Evolutionary conservation across 805 yeast genomes (phyloP), one percentile per base, ranked within the genome.

Genomic region (Candida berthetii): DNA sequence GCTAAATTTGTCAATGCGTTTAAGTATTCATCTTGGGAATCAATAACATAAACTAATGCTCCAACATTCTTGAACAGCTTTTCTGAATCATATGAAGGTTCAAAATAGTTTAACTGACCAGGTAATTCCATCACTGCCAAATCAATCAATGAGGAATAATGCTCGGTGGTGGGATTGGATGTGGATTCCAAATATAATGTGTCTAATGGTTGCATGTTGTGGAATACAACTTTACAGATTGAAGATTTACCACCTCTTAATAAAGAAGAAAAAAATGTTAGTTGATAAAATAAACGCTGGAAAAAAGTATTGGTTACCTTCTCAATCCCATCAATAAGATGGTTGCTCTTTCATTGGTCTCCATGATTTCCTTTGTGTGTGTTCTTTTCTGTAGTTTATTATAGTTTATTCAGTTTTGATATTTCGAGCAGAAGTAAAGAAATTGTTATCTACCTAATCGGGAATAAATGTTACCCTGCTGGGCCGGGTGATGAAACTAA

Each of bases 131-230:
- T 86, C 15, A 91, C 90, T 2, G 88, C 82, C 36, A 91, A 66
- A 58, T 90, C 93, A 33, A 90, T 86, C 40, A 91, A 69, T 9
- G 96, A 86, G 38, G 81, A 75, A 57, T 89, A 85, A 54, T 78
- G 85, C 53, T 89, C 96, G 13, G 84, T 74, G 3, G 95, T 85
- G 4, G 96, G 96, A 54, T 82, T 85, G 3, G 95, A 76, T 0
- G 99, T 91, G 39, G 90, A 80, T 52, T 91, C 98, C 41, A 93
- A 65, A 55, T 91, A 91, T 36, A 91, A 62, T 0, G 98, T 90
- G 55, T 91, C 97, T 46, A 89, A 68, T 1, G 99, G 97, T 57
- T 86, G 96, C 95, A 93, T 88, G 57, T 87, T 85, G 61, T 91
- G 96, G 63, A 93, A 93, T 2, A 93, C 95, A 13, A 93, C 98